Conservation (phyloP, 768 basidiomycete genomes). For the Thelephora ganbajun region DNA sequence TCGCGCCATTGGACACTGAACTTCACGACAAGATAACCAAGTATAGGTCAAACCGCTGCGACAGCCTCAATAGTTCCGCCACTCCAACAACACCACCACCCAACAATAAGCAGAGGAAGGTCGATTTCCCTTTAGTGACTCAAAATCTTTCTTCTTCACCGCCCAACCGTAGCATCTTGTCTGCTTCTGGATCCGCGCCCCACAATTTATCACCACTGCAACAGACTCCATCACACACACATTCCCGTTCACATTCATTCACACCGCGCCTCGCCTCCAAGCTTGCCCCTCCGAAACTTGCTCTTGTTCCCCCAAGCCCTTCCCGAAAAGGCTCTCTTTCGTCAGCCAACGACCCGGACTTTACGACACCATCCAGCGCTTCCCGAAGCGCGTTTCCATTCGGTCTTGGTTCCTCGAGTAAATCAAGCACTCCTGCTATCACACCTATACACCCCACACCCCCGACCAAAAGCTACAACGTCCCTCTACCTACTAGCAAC, state of each 20-base stretch:
- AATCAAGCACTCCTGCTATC: background rate
- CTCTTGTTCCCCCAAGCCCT: slow-evolving; percentile 32
- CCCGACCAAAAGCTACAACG: background rate
- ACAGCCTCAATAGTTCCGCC: slow-evolving; percentile 22
- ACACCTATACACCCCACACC: background rate
- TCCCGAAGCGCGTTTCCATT: slow-evolving; percentile 19
- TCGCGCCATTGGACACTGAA: slow-evolving; percentile 27
- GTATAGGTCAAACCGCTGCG: slow-evolving; percentile 49
- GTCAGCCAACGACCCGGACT: slow-evolving; percentile 19
- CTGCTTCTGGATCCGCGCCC: slow-evolving; percentile 11
- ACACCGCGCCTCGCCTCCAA: slow-evolving; percentile 62
- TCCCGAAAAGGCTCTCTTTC: slow-evolving; percentile 40
- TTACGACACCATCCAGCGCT: slow-evolving; percentile 7
- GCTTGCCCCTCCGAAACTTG: slow-evolving; percentile 38
- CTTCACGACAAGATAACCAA: slow-evolving; percentile 51
- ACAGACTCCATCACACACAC: slow-evolving; percentile 28
- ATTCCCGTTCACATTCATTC: slow-evolving; percentile 55
- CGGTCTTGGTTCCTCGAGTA: slow-evolving; percentile 12
- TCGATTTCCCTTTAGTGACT: slow-evolving; percentile 19
- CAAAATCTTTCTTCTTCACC: slow-evolving; percentile 21
- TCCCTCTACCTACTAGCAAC: slow-evolving; percentile 4
- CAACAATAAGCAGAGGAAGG: slow-evolving; percentile 16
- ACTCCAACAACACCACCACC: slow-evolving; percentile 20
- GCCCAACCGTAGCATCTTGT: slow-evolving; percentile 8
- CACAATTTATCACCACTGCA: slow-evolving; percentile 10